Evolutionary conservation across 1,139 yeast genomes (phyloP).

Genomic region (Nematodospora anomalae): DNA sequence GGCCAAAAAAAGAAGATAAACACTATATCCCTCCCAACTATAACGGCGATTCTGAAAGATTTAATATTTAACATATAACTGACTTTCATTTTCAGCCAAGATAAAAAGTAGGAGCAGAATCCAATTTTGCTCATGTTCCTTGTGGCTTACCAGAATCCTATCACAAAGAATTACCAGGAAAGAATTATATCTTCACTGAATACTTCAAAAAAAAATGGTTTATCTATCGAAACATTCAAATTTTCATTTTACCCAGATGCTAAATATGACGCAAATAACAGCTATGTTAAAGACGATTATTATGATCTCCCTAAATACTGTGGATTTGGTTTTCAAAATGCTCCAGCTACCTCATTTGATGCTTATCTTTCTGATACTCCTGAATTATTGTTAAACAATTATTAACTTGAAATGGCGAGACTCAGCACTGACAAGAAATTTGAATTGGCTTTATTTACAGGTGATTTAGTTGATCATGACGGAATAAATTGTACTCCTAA

Average conservation of each 20-base stretch:
- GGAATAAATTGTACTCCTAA: conserved; percentile 51
- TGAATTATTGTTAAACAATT: conserved; percentile 54
- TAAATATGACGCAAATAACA: conserved; percentile 34
- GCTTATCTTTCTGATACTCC: conserved; percentile 66
- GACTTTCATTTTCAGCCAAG: conserved; percentile 65
- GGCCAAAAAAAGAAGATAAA: conserved; percentile 31
- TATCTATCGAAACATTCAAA: conserved; percentile 23
- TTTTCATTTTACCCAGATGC: conserved; percentile 16
- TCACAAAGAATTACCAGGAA: conserved; percentile 28
- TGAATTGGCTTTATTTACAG: conserved; percentile 66
- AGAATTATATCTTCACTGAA: conserved; percentile 34
- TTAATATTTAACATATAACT: conserved; percentile 63
- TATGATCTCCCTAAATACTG: conserved; percentile 36
- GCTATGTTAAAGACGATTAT: conserved; percentile 41
- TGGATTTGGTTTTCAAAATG: conserved; percentile 41
- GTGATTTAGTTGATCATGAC: conserved; percentile 68
- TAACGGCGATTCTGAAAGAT: conserved; percentile 26
- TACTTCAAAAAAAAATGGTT: conserved; percentile 19
- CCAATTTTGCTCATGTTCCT: conserved; percentile 53
- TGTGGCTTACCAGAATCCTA: conserved; percentile 49
- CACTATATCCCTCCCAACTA: conserved; percentile 28
- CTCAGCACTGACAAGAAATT: conserved; percentile 38
- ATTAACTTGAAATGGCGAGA: conserved; percentile 48
- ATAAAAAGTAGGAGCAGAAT: conserved; percentile 59
- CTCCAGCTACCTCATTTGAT: conserved; percentile 63